phyloP scores from a whole-genome alignment of 1,284 basidiomycete genomes.

The Heterobasidion occidentale region DNA sequence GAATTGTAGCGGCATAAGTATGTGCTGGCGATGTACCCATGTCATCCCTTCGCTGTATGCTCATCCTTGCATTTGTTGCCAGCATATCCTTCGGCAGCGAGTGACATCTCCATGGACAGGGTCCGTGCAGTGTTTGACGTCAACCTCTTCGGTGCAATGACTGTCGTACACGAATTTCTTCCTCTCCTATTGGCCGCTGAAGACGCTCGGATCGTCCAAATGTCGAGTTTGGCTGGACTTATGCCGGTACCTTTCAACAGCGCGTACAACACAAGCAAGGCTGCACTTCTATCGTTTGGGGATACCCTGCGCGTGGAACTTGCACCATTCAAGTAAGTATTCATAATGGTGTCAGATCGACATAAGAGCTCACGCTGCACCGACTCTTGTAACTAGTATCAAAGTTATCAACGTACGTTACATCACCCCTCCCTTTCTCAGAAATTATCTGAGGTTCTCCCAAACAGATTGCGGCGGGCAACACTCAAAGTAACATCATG shows the following conservation, averaged over 20 bases:
- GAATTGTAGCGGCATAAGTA: constrained; percentile 3
- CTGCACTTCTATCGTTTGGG: constrained; percentile 18
- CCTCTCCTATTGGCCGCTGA: constrained; percentile 19
- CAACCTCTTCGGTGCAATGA: constrained; percentile 21
- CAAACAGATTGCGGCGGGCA: constrained; percentile 10
- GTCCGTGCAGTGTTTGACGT: constrained; percentile 18
- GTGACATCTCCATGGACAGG: constrained; percentile 16
- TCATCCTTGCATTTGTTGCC: background rate
- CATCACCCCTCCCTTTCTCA: background rate
- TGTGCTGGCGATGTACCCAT: background rate
- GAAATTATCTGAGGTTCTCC: background rate
- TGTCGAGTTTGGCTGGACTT: constrained; percentile 19
- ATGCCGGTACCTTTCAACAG: constrained; percentile 19
- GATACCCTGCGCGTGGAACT: constrained; percentile 24
- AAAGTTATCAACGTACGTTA: constrained; percentile 14
- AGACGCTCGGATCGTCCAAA: constrained; percentile 19
- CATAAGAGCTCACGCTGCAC: background rate
- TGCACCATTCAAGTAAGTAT: constrained; percentile 12
- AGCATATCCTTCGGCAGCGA: constrained; percentile 7
- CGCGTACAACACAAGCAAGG: constrained; percentile 22
- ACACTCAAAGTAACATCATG: constrained; percentile 20
- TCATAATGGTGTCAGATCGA: no score
- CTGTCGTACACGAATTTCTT: constrained; percentile 22
- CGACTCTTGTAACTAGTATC: constrained; percentile 15
- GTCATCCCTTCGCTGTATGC: background rate